A percentile compares a stretch with the other conserved stretches of the same genome.
phyloP scores from a whole-genome alignment of 1,139 yeast genomes.

The Blastobotrys capitulatus region DNA sequence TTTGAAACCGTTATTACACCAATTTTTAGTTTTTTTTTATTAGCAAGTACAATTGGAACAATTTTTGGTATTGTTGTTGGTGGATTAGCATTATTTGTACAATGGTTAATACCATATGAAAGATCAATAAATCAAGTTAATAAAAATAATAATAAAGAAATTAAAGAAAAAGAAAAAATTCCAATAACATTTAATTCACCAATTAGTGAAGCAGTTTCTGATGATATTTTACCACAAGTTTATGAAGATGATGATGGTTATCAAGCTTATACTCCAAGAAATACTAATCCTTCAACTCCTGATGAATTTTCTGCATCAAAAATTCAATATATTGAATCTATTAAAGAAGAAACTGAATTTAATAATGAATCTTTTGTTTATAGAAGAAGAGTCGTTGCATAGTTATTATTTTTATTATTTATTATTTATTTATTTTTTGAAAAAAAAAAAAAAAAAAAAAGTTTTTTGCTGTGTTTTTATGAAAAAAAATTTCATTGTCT shows the following conservation, averaged over 20 bases:
- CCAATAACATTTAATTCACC: not conserved
- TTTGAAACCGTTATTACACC: constrained; percentile 22
- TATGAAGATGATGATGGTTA: constrained; percentile 10
- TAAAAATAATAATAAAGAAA: not conserved
- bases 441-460: not conserved
- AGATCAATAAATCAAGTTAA: not conserved
- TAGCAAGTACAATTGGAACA: constrained; percentile 22
- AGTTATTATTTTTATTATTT: not conserved
- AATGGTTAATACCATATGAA: constrained; percentile 17
- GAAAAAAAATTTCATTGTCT: no score
- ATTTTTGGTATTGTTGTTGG: constrained; percentile 23
- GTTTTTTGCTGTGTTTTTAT: no score
- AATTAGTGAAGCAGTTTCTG: not conserved
- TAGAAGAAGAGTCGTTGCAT: not conserved
- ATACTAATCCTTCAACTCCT: not conserved
- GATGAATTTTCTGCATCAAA: not conserved
- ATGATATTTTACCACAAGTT: not conserved
- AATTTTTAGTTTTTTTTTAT: constrained; percentile 20
- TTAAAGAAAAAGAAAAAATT: not conserved
- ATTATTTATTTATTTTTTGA: not conserved
- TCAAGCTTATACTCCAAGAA: not conserved
- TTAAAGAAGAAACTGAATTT: not conserved
- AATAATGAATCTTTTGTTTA: not conserved
- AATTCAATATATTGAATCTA: not conserved
- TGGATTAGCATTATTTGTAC: constrained; percentile 20